These are phyloP conservation scores for Tetracladium marchalianum DNA, from an alignment of 495 filamentous ascomycete genomes.

Conservation along the genomic window DNA sequence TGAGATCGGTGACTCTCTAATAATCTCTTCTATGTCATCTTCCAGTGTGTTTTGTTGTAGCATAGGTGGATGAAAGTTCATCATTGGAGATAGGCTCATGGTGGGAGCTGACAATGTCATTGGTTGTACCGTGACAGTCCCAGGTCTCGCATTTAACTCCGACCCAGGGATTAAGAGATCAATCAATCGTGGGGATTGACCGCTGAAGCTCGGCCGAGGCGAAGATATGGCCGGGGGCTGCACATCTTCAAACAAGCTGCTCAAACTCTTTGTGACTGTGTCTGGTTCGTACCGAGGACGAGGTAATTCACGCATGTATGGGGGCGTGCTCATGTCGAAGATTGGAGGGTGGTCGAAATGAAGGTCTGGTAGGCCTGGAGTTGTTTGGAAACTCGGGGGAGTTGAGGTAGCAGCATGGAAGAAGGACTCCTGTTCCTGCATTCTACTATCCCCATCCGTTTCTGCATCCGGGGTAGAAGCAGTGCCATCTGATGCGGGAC, in stretches of 20 bases:
- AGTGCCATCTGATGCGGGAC: constrained; percentile 14
- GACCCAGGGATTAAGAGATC: constrained; percentile 34
- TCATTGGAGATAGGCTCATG: constrained; percentile 6
- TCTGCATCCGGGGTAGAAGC: constrained; percentile 12
- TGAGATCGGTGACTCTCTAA: constrained; percentile 33
- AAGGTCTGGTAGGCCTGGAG: constrained; percentile 5
- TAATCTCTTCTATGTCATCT: constrained; percentile 52
- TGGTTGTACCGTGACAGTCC: constrained; percentile 7
- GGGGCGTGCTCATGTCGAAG: constrained; percentile 19
- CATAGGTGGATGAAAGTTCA: constrained; percentile 6
- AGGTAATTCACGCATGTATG: constrained; percentile 14
- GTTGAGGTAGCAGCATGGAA: constrained; percentile 14
- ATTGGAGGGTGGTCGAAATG: constrained; percentile 16
- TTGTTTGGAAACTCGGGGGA: constrained; percentile 4
- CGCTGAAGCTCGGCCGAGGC: constrained; percentile 22
- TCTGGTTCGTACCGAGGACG: constrained; percentile 16
- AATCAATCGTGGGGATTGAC: constrained; percentile 31
- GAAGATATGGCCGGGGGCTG: constrained; percentile 20
- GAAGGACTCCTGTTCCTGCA: constrained; percentile 15
- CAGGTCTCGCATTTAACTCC: constrained; percentile 25
- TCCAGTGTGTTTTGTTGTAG: constrained; percentile 5
- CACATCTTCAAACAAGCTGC: constrained; percentile 25
- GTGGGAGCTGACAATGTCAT: constrained; percentile 5
- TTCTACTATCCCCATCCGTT: constrained; percentile 4
- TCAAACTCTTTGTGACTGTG: constrained; percentile 20